Evolutionary conservation across 148 eudicot genomes (phyloP).

Genomic region (Persicaria tinctoria): DNA sequence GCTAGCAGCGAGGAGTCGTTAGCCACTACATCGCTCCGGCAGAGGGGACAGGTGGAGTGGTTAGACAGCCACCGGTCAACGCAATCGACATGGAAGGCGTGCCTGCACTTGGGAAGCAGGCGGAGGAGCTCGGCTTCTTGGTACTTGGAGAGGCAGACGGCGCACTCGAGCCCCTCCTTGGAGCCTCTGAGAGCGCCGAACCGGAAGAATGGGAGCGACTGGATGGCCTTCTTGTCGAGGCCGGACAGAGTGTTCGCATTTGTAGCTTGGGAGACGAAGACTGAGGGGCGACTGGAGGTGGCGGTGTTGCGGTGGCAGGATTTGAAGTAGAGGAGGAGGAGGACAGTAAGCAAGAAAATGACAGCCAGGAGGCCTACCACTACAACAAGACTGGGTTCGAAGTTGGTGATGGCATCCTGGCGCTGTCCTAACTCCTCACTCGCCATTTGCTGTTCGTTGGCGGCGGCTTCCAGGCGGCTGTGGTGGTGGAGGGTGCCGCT

Average conservation of each 20-base stretch:
- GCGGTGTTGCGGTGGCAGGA: slow-evolving; percentile 26
- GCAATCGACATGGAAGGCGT: slow-evolving; percentile 66
- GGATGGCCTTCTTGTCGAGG: slow-evolving; percentile 40
- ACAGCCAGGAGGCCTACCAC: slow-evolving; percentile 48
- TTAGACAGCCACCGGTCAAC: slow-evolving; percentile 63
- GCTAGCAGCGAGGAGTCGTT: slow-evolving; percentile 29
- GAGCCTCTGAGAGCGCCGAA: slow-evolving; percentile 62
- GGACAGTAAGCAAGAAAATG: slow-evolving; percentile 43
- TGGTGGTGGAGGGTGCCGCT: neutral
- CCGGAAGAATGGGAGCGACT: slow-evolving; percentile 59
- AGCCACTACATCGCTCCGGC: slow-evolving; percentile 39
- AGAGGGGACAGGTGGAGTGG: slow-evolving; percentile 77
- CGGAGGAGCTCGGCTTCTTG: slow-evolving; percentile 54
- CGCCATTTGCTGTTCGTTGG: neutral
- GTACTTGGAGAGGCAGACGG: slow-evolving; percentile 65
- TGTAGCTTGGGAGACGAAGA: neutral
- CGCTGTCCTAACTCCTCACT: neutral
- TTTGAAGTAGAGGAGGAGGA: slow-evolving; percentile 47
- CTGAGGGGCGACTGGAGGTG: neutral
- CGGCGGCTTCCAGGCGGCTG: neutral
- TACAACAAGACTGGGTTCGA: slow-evolving; percentile 63
- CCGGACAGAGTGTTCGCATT: slow-evolving; percentile 33
- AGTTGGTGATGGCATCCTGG: slow-evolving; percentile 14
- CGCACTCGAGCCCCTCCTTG: slow-evolving; percentile 63
- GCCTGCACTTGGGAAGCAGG: slow-evolving; percentile 68